Evolutionary conservation across 2,329 filamentous ascomycete species (phyloP).

Genomic region (Penicillium sclerotiorum): DNA sequence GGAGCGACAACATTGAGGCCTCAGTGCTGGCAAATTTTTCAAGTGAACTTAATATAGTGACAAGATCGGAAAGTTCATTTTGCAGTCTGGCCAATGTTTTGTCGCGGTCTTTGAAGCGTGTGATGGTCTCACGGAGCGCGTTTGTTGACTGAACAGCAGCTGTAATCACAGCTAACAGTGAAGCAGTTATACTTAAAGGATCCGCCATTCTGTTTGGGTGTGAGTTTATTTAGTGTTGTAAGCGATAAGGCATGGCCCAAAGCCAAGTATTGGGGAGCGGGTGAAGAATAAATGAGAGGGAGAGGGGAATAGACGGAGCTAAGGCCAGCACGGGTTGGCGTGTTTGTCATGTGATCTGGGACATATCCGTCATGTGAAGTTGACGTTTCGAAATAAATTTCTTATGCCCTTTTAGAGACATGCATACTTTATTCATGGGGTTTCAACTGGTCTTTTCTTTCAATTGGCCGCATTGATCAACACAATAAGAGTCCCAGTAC

Average conservation of each 20-base stretch:
- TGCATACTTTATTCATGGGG: too few relatives aligned
- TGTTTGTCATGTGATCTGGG: neutral
- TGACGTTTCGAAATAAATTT: too few relatives aligned
- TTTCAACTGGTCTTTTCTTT: too few relatives aligned
- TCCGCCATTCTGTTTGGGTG: neutral
- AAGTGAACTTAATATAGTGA: neutral
- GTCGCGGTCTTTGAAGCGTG: conserved; percentile 1
- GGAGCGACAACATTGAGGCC: neutral
- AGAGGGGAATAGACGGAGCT: neutral
- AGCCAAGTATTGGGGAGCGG: neutral
- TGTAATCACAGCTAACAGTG: conserved; percentile 1
- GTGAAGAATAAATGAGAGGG: neutral
- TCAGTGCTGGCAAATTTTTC: neutral
- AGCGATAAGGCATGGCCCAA: neutral
- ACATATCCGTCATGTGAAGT: neutral
- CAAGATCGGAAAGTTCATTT: neutral
- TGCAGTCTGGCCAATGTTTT: conserved; percentile 2
- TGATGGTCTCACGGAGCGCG: neutral
- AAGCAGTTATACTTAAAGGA: conserved; percentile 4
- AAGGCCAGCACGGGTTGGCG: neutral
- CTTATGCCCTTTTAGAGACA: too few relatives aligned
- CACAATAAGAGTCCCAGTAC: too few relatives aligned
- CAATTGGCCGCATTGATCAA: too few relatives aligned
- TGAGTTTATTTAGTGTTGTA: neutral
- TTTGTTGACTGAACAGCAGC: conserved; percentile 3